A percentile compares a stretch with the other conserved stretches of the same genome.
Evolutionary conservation across 345 rosid genomes (phyloP).

Genomic region (Arabis hirsuta): DNA sequence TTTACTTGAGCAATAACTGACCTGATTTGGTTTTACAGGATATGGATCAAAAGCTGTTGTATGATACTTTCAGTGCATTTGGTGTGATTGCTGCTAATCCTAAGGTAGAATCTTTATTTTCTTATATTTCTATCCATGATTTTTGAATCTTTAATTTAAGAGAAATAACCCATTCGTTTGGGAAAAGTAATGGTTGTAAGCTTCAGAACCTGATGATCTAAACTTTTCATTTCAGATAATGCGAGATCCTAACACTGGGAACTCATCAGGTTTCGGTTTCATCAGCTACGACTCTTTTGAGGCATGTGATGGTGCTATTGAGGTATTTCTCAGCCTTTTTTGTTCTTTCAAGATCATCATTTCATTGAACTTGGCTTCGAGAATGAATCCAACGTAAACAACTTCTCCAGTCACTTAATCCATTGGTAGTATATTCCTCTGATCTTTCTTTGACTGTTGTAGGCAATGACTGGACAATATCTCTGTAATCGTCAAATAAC

Average conservation of each 20-base stretch:
- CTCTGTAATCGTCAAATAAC: conserved; percentile 97
- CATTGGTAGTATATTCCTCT: background rate
- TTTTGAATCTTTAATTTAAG: background rate
- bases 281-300: conserved; percentile 98
- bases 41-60: conserved; percentile 94
- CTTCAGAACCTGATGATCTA: conserved; percentile 26
- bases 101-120: conserved; percentile 56
- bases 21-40: conserved; percentile 57
- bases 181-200: background rate
- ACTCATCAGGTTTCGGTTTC: conserved; percentile 97
- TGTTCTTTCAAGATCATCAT: background rate
- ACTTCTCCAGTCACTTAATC: background rate
- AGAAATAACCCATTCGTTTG: background rate
- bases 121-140: background rate
- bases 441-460: conserved; percentile 23
- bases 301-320: conserved; percentile 98
- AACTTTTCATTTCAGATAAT: conserved; percentile 62
- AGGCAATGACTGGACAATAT: conserved; percentile 99
- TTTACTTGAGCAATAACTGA: conserved; percentile 20
- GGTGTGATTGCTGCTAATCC: conserved; percentile 97
- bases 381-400: background rate
- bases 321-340: conserved; percentile 45
- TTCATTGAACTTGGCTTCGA: background rate
- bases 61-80: conserved; percentile 98
- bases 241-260: conserved; percentile 98